A percentile compares a stretch with the other conserved stretches of the same genome.
Conservation (phyloP, 495 filamentous ascomycete genomes). For the Diplogelasinospora grovesii region DNA sequence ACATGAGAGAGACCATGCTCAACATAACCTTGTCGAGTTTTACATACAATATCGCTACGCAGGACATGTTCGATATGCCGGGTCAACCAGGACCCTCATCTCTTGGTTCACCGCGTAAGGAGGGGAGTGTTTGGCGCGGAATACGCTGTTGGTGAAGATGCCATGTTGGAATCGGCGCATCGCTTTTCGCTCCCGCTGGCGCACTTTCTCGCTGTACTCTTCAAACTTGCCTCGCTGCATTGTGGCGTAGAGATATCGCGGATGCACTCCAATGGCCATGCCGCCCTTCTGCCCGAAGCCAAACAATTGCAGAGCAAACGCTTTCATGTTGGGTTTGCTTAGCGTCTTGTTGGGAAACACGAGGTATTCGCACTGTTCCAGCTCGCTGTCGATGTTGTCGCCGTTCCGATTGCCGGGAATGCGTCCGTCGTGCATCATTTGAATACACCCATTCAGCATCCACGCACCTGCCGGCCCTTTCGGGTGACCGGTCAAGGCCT, state of each 20-base stretch:
- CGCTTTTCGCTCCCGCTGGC: too few relatives aligned
- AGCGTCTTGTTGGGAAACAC: constrained; percentile 82
- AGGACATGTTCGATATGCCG: too few relatives aligned
- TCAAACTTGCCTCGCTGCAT: constrained; percentile 51
- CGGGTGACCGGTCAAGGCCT: constrained; percentile 89
- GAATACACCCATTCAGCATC: constrained; percentile 93
- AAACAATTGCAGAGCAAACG: constrained; percentile 90
- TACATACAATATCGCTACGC: too few relatives aligned
- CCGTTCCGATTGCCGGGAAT: constrained; percentile 91
- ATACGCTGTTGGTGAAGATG: too few relatives aligned
- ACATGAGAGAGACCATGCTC: too few relatives aligned
- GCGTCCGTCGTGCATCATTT: constrained; percentile 77
- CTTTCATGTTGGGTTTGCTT: constrained; percentile 86
- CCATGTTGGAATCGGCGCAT: too few relatives aligned
- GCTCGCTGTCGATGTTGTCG: constrained; percentile 83
- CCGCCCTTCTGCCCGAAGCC: constrained; percentile 96
- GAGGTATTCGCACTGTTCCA: constrained; percentile 89
- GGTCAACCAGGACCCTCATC: too few relatives aligned
- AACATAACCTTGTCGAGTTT: too few relatives aligned
- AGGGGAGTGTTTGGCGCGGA: too few relatives aligned
- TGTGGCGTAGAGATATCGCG: constrained; percentile 79
- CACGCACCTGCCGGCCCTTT: constrained; percentile 94
- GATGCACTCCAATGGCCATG: constrained; percentile 85
- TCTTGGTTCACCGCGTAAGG: too few relatives aligned
- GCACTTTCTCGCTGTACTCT: neutral